Conservation (phyloP, 345 rosid genomes). For the Euclidium syriacum region DNA sequence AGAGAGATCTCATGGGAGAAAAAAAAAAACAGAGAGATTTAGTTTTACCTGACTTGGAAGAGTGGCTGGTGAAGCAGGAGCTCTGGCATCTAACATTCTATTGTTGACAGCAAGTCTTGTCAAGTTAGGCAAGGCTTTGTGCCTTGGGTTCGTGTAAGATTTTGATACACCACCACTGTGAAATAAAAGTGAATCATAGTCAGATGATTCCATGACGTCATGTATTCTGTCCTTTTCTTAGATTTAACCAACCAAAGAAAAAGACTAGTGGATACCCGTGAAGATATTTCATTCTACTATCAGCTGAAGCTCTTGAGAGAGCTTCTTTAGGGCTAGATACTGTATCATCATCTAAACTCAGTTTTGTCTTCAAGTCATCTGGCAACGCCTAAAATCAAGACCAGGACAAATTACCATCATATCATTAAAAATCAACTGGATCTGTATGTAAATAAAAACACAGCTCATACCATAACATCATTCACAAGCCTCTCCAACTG, state of each 20-base stretch:
- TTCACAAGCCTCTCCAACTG: conserved; percentile 96
- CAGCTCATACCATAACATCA: conserved; percentile 83
- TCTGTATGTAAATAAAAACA: conserved; percentile 1
- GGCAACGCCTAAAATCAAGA: conserved; percentile 77
- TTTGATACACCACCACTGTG: conserved; percentile 59
- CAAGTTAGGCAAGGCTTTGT: conserved; percentile 64
- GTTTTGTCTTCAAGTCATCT: conserved; percentile 88
- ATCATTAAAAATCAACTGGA: conserved; percentile 5
- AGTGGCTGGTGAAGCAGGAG: conserved; percentile 58
- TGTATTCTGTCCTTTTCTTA: not conserved
- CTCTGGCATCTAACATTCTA: conserved; percentile 69
- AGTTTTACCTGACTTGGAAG: conserved; percentile 65
- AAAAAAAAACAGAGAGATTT: conserved; percentile 3
- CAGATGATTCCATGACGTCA: conserved; percentile 18
- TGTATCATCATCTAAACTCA: conserved; percentile 86
- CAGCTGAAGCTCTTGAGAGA: conserved; percentile 94
- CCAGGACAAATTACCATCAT: conserved; percentile 11
- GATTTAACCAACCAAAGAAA: not conserved
- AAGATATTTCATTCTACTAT: conserved; percentile 82
- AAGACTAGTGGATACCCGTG: conserved; percentile 58
- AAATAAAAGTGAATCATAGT: conserved; percentile 13
- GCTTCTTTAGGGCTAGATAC: conserved; percentile 95
- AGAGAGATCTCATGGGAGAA: not conserved
- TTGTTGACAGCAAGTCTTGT: conserved; percentile 70
- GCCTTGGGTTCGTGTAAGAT: conserved; percentile 62